Evolutionary conservation across 2,329 filamentous ascomycete species (phyloP), one percentile per base, ranked within the genome.

Genomic region (Nemania bipapillata): DNA sequence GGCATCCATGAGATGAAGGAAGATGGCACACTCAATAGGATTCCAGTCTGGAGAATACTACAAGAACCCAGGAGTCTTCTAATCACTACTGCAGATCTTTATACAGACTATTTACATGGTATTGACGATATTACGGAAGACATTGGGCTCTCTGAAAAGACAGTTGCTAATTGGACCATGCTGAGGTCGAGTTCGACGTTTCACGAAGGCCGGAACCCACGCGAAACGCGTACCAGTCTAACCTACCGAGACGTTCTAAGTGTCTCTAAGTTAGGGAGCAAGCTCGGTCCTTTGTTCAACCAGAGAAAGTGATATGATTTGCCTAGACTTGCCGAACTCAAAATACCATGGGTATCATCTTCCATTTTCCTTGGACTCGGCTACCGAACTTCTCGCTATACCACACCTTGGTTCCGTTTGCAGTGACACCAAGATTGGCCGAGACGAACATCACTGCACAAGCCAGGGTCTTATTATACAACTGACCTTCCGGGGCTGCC

Each of bases 171-270:
- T 77, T 96, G 92, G 92, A 74, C 82, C 9, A 80, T 93, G 17
- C 81, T 95, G 40, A 83, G 86, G 7, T 83, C 87, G 22, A 77
- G 79, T 1, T 79, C 82, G 52, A 69, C 74, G 59, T 84, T 86
- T 73, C 73, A 76, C 52, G 81, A 83, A 11, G 91, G 90, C 1
- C 80, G 79, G 49, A 90, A 87, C 76, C 74, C 83, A 59, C 86
- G 92, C 49, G 79, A 82, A 50, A 89, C 85, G 11, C 86, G 92
- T 64, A 88, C 89, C 28, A 94, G 92, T 80, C 81, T 95, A 72
- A 96, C 92, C 1, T 95, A 92, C 80, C 86, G 95, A 72, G 94
- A 98, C 82, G 95, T 98, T 47, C 81, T 95, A 72, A 92, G 91
- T 76, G 92, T 96, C 20, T 91, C 91, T 7, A 92, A 89, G 73